These are phyloP conservation scores for Thalia dealbata DNA, from an alignment of 176 grass and related monocot genomes.

Conservation along the genomic window DNA sequence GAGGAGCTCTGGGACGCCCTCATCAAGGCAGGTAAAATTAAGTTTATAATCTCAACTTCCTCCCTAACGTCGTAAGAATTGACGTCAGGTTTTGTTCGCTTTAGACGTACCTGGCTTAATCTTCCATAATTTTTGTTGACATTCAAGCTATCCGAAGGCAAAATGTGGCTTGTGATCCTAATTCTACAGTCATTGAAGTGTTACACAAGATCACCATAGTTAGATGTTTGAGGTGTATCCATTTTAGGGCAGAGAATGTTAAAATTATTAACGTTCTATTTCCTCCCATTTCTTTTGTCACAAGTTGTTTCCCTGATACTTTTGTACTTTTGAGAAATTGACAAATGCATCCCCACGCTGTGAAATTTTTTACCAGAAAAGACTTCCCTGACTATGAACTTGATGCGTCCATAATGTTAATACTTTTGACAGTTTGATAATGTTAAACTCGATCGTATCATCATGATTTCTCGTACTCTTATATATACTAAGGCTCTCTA, in stretches of 20 bases:
- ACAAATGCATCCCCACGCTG: no score
- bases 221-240: neutral
- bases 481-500: no score
- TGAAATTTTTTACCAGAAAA: no score
- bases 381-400: no score
- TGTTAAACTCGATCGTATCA: no score
- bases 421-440: no score
- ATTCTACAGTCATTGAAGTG: neutral
- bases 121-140: neutral
- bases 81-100: neutral
- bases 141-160: no score
- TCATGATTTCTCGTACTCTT: no score
- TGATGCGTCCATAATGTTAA: no score
- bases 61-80: neutral
- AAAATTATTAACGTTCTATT: neutral
- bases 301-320: neutral
- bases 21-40: slow-evolving; percentile 66
- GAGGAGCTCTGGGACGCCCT: slow-evolving; percentile 85
- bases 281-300: neutral
- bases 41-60: neutral
- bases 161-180: neutral
- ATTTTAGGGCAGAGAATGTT: neutral
- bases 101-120: neutral
- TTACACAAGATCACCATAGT: neutral
- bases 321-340: neutral